Evolutionary conservation across 2,329 filamentous ascomycete species (phyloP).

Genomic region (Verruconis gallopava): DNA sequence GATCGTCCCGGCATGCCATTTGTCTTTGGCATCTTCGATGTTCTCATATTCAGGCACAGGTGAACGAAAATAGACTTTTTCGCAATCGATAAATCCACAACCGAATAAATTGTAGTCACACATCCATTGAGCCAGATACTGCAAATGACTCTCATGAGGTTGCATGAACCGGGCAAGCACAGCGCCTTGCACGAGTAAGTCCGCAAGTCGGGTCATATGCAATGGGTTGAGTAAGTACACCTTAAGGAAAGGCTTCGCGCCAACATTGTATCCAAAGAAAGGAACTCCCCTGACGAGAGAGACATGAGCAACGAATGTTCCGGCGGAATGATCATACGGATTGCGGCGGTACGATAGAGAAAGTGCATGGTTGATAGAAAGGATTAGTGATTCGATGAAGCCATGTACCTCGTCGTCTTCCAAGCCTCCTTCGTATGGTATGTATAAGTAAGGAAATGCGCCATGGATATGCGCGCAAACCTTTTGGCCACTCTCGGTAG

Average conservation of each 20-base stretch:
- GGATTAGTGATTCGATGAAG: slow-evolving; percentile 65
- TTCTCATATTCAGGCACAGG: slow-evolving; percentile 62
- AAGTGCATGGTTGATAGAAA: slow-evolving; percentile 83
- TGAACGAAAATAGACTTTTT: slow-evolving; percentile 56
- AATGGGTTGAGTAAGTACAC: slow-evolving; percentile 85
- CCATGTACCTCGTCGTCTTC: slow-evolving; percentile 54
- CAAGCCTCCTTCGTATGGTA: slow-evolving; percentile 67
- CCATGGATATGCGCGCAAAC: slow-evolving; percentile 94
- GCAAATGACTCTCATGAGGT: slow-evolving; percentile 86
- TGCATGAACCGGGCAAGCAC: slow-evolving; percentile 77
- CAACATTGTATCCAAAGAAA: slow-evolving; percentile 92
- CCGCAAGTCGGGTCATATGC: slow-evolving; percentile 75
- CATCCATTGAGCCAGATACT: slow-evolving; percentile 95
- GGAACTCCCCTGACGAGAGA: slow-evolving; percentile 85
- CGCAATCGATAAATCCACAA: slow-evolving; percentile 70
- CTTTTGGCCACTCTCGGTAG: slow-evolving; percentile 88
- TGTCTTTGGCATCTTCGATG: slow-evolving; percentile 46
- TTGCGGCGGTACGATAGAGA: slow-evolving; percentile 74
- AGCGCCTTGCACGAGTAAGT: slow-evolving; percentile 76
- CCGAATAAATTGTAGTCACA: slow-evolving; percentile 95
- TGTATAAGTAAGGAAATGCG: slow-evolving; percentile 87
- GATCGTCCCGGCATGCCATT: slow-evolving; percentile 72
- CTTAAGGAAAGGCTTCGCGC: slow-evolving; percentile 83
- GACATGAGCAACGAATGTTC: slow-evolving; percentile 69
- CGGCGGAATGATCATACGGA: slow-evolving; percentile 48